These are phyloP conservation scores for Nitzschia sp. DNA, from an alignment of 108 stramenopile species.

Conservation along the genomic window DNA sequence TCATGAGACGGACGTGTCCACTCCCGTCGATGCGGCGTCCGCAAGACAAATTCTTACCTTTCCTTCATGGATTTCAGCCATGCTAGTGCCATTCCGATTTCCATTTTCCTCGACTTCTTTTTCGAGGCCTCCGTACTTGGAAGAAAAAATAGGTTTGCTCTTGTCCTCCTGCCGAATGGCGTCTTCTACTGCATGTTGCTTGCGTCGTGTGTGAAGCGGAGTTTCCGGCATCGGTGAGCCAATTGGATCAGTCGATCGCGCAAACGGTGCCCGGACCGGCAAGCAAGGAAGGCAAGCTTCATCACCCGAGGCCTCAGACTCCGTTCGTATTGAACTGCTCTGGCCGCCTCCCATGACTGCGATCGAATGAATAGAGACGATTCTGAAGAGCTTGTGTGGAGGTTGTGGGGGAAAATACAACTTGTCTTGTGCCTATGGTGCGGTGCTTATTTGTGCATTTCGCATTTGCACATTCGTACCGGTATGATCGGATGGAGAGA, in stretches of 20 bases:
- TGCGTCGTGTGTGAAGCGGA: constrained; percentile 41
- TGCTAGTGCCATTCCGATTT: neutral
- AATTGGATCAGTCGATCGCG: constrained; percentile 32
- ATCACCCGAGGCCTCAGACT: constrained; percentile 1
- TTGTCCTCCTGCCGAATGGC: constrained; percentile 8
- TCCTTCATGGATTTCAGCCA: constrained; percentile 57
- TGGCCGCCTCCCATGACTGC: constrained; percentile 26
- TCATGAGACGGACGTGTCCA: no score
- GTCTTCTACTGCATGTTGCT: constrained; percentile 27
- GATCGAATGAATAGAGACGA: neutral
- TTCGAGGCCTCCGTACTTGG: constrained; percentile 59
- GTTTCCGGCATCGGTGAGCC: constrained; percentile 81
- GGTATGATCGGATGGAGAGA: no score
- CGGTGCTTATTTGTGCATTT: no score
- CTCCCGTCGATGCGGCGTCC: no score
- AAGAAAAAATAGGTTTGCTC: constrained; percentile 21
- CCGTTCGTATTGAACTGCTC: constrained; percentile 4
- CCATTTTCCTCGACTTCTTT: constrained; percentile 39
- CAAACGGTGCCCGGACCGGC: constrained; percentile 21
- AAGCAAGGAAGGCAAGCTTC: constrained; percentile 29
- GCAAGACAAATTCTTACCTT: constrained; percentile 31
- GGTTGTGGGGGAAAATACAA: no score
- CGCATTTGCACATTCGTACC: no score
- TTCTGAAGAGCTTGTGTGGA: no score
- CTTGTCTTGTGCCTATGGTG: no score